Evolutionary conservation across 2,329 filamentous ascomycete genomes (phyloP).

Genomic region (Pseudocercospora fijiensis): DNA sequence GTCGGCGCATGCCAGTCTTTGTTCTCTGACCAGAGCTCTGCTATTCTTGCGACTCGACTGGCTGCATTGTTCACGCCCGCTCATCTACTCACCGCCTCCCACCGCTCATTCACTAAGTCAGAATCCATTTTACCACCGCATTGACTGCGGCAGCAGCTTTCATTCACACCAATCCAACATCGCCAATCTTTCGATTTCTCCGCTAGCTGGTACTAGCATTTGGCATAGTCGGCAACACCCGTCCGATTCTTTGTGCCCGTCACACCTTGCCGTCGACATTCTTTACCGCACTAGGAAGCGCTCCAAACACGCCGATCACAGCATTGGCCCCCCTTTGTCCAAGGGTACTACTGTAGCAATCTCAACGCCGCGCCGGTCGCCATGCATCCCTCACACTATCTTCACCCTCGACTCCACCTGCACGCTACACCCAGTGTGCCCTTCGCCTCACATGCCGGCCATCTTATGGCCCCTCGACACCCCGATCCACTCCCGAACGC

Average conservation of each 20-base stretch:
- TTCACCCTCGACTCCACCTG: slow-evolving; percentile 25
- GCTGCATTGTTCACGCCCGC: not conserved
- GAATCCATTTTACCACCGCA: not conserved
- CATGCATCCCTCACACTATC: slow-evolving; percentile 25
- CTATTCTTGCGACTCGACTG: slow-evolving; percentile 6
- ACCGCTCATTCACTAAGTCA: slow-evolving; percentile 5
- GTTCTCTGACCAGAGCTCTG: slow-evolving; percentile 1
- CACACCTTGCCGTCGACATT: not conserved
- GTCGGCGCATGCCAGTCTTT: slow-evolving; percentile 6
- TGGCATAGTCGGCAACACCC: not conserved
- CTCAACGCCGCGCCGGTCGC: slow-evolving; percentile 23
- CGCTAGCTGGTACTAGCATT: slow-evolving; percentile 9
- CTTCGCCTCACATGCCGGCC: slow-evolving; percentile 20
- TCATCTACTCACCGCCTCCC: slow-evolving; percentile 1
- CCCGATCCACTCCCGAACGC: slow-evolving; percentile 20
- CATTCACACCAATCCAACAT: slow-evolving; percentile 2
- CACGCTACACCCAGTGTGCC: slow-evolving; percentile 11
- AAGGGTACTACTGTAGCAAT: slow-evolving; percentile 13
- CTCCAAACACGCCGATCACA: slow-evolving; percentile 7
- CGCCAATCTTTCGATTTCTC: not conserved
- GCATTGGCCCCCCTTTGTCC: slow-evolving; percentile 16
- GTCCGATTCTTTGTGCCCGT: not conserved
- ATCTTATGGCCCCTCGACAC: slow-evolving; percentile 24
- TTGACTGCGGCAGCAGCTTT: slow-evolving; percentile 7
- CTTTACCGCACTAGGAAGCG: slow-evolving; percentile 8